These are phyloP conservation scores for Tuber aestivum DNA, from an alignment of 495 filamentous ascomycete species.

Conservation along the genomic window DNA sequence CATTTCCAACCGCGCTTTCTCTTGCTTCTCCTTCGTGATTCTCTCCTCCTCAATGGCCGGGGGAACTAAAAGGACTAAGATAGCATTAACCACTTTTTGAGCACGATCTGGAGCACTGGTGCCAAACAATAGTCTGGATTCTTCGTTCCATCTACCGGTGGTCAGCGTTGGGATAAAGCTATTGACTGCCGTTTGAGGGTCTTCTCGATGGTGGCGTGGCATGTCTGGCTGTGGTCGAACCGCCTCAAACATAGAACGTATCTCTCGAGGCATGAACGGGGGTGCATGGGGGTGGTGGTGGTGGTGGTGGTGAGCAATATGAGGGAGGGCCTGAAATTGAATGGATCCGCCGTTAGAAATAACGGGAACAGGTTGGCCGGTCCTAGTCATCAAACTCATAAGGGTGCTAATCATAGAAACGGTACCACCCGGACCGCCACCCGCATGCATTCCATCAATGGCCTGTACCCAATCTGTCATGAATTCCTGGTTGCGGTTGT, in stretches of 20 bases:
- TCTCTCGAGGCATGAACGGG: conserved; percentile 51
- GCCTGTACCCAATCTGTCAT: conserved; percentile 56
- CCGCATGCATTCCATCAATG: conserved; percentile 49
- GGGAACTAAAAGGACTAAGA: conserved; percentile 70
- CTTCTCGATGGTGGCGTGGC: conserved; percentile 38
- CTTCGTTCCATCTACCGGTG: conserved; percentile 75
- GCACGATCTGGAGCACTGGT: conserved; percentile 61
- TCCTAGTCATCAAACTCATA: conserved; percentile 51
- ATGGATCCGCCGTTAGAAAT: conserved; percentile 51
- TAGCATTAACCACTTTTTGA: conserved; percentile 61
- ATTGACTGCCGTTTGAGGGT: conserved; percentile 39
- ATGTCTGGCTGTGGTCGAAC: conserved; percentile 47
- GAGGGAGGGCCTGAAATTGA: conserved; percentile 52
- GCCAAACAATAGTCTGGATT: conserved; percentile 80
- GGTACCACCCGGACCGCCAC: conserved; percentile 47
- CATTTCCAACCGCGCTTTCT: conserved; percentile 46
- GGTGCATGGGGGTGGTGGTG: conserved; percentile 28
- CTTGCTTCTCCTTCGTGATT: conserved; percentile 55
- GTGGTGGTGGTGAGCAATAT: conserved; percentile 29
- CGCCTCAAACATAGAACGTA: conserved; percentile 56
- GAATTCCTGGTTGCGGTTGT: conserved; percentile 36
- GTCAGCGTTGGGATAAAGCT: conserved; percentile 64
- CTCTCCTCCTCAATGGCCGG: conserved; percentile 75
- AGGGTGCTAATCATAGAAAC: conserved; percentile 57
- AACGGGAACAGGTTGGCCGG: conserved; percentile 31